Conservation (phyloP, 495 filamentous ascomycete genomes). For the Amniculicola lignicola region DNA sequence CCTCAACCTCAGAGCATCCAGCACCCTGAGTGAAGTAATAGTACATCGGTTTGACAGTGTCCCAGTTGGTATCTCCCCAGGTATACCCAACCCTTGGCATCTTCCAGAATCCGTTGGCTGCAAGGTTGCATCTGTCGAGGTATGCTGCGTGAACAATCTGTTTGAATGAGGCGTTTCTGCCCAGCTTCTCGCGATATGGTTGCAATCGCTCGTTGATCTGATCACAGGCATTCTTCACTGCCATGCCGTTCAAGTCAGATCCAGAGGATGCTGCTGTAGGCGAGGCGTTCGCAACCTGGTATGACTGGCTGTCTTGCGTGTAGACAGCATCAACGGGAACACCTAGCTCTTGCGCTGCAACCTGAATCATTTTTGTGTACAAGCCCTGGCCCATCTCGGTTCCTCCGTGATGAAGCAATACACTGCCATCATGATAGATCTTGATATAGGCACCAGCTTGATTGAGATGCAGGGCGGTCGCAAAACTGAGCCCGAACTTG, state of each 20-base stretch:
- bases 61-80: constrained; percentile 41
- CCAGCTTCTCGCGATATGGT: constrained; percentile 40
- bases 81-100: constrained; percentile 42
- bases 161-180: constrained; percentile 38
- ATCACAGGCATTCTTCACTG: constrained; percentile 43
- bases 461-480: constrained; percentile 45
- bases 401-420: constrained; percentile 45
- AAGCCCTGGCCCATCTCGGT: constrained; percentile 46
- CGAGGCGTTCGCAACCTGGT: constrained; percentile 46
- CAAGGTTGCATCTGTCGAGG: constrained; percentile 43
- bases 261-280: constrained; percentile 46
- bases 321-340: constrained; percentile 47
- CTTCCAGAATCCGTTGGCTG: constrained; percentile 45
- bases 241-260: constrained; percentile 47
- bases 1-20: constrained; percentile 41
- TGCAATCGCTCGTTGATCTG: constrained; percentile 42
- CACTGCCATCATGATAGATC: constrained; percentile 45
- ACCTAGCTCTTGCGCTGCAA: constrained; percentile 44
- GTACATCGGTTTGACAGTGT: constrained; percentile 42
- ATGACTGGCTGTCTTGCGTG: constrained; percentile 47
- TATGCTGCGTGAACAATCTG: constrained; percentile 42
- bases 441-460: constrained; percentile 44
- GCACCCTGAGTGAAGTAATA: constrained; percentile 47
- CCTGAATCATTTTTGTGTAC: constrained; percentile 46
- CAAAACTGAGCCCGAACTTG: constrained; percentile 47